Percentiles rank a stretch among this genome's conserved stretches.
These are phyloP conservation scores for Pestalotiopsis sp. DNA, from an alignment of 2,329 filamentous ascomycete genomes.

Conservation along the genomic window DNA sequence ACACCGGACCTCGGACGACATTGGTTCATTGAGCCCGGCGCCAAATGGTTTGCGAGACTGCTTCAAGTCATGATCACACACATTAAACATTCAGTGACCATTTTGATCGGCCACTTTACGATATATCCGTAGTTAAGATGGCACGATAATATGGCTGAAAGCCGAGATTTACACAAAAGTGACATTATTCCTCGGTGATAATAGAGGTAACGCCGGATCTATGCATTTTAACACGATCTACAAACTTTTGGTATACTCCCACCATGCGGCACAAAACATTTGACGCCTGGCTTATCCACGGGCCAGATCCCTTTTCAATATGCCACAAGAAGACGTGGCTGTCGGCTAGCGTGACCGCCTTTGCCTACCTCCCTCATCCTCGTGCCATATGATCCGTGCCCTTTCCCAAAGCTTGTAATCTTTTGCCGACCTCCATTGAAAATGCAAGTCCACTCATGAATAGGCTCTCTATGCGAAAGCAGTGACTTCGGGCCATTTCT, in stretches of 20 bases:
- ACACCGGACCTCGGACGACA: no score
- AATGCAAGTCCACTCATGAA: not conserved
- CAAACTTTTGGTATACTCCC: not conserved
- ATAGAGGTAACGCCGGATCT: not conserved
- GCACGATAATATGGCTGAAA: no score
- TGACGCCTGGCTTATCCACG: not conserved
- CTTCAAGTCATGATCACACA: no score
- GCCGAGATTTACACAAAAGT: not conserved
- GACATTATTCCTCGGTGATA: not conserved
- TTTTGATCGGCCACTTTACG: no score
- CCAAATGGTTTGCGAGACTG: no score
- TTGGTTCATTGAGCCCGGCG: no score
- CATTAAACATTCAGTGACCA: no score
- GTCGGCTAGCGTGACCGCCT: not conserved
- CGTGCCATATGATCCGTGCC: not conserved
- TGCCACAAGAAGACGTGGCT: not conserved
- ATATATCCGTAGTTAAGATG: no score
- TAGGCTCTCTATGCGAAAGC: conserved; percentile 38
- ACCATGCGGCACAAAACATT: not conserved
- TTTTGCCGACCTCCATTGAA: not conserved
- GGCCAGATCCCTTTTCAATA: not conserved
- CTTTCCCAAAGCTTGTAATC: not conserved
- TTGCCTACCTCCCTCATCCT: not conserved
- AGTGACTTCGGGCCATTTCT: conserved; percentile 55
- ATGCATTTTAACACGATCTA: not conserved